These are phyloP conservation scores for Calocybe gambosa DNA, from an alignment of 1,284 basidiomycete genomes.

Conservation along the genomic window DNA sequence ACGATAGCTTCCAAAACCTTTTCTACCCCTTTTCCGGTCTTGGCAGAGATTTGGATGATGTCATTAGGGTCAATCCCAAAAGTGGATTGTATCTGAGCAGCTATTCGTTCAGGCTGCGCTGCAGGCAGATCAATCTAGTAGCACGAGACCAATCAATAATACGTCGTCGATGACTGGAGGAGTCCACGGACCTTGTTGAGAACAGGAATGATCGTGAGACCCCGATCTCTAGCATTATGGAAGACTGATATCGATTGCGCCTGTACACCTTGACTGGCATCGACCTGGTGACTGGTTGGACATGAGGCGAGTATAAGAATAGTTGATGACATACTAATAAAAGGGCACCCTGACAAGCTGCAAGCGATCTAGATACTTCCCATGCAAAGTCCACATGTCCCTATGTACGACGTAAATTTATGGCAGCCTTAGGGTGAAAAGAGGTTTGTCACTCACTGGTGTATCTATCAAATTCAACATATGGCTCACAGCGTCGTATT, in stretches of 20 bases:
- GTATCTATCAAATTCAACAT: constrained; percentile 97
- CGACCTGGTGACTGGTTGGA: constrained; percentile 45
- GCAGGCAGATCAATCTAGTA: constrained; percentile 82
- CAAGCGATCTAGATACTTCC: constrained; percentile 91
- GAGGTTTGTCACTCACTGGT: constrained; percentile 48
- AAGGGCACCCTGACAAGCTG: constrained; percentile 91
- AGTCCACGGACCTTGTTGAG: constrained; percentile 76
- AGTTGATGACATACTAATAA: constrained; percentile 53
- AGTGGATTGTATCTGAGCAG: constrained; percentile 74
- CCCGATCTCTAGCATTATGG: constrained; percentile 79
- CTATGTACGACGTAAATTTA: constrained; percentile 26
- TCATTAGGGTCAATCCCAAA: constrained; percentile 73
- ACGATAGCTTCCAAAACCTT: constrained; percentile 77
- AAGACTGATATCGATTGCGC: constrained; percentile 97
- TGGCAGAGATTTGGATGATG: constrained; percentile 83
- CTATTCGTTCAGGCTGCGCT: constrained; percentile 75
- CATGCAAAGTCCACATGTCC: constrained; percentile 97
- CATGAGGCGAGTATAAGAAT: constrained; percentile 1
- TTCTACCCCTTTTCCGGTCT: constrained; percentile 83
- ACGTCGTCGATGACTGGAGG: neutral
- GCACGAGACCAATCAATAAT: constrained; percentile 2
- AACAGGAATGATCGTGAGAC: constrained; percentile 85
- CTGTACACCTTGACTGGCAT: constrained; percentile 96
- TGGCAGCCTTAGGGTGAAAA: neutral
- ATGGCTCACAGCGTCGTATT: constrained; percentile 48